Conservation (phyloP, 163 green algal genomes). For the Trebouxiophyceae sp. region DNA sequence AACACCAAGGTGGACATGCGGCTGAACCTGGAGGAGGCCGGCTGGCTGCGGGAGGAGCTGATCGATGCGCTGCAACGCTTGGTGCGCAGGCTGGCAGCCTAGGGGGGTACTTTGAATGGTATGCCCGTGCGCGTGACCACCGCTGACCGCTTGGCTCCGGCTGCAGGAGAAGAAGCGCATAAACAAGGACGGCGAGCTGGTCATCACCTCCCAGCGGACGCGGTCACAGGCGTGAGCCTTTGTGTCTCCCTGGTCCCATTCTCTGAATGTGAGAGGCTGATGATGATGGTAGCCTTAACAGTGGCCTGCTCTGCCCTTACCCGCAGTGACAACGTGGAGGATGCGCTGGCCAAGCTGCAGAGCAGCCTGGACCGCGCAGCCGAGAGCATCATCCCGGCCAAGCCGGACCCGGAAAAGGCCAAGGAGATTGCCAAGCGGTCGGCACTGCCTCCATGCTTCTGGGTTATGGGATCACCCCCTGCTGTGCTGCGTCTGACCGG, state of each 20-base stretch:
- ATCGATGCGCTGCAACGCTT: conserved; percentile 48
- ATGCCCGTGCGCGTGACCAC: no score
- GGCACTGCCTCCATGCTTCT: neutral
- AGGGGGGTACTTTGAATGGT: no score
- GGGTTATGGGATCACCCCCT: neutral
- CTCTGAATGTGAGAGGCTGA: neutral
- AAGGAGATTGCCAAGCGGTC: conserved; percentile 51
- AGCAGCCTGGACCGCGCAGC: conserved; percentile 62
- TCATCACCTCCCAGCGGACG: conserved; percentile 77
- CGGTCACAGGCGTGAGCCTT: conserved; percentile 77
- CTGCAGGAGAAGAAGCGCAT: conserved; percentile 85
- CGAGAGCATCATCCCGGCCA: conserved; percentile 54
- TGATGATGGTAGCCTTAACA: neutral
- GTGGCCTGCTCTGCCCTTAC: neutral
- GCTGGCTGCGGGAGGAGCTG: conserved; percentile 74
- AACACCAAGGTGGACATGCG: conserved; percentile 97
- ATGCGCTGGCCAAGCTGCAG: conserved; percentile 79
- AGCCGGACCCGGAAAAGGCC: conserved; percentile 66
- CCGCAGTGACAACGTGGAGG: conserved; percentile 73
- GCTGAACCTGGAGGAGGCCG: conserved; percentile 58
- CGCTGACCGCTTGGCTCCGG: no score
- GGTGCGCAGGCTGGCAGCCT: no score
- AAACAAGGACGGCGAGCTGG: conserved; percentile 83
- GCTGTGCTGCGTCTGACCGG: neutral
- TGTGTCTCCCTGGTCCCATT: neutral